phyloP scores from a whole-genome alignment of 2,329 filamentous ascomycete species.

The Alternaria sp. region DNA sequence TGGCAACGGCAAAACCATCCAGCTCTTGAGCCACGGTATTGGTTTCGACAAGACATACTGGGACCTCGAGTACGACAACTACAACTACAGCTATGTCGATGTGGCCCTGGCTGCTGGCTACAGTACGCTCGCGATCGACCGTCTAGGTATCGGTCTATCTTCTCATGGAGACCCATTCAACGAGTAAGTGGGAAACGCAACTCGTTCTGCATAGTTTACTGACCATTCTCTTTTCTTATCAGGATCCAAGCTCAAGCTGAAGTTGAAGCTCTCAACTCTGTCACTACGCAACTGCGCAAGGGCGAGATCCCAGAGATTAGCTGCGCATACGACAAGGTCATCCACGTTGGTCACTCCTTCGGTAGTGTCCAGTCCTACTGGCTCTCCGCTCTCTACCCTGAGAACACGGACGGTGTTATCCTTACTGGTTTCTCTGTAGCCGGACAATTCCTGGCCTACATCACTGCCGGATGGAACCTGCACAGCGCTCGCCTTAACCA shows the following conservation, averaged over 20 bases:
- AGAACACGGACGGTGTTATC: constrained; percentile 65
- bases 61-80: constrained; percentile 65
- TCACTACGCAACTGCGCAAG: constrained; percentile 61
- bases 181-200: constrained; percentile 42
- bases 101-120: constrained; percentile 64
- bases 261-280: constrained; percentile 63
- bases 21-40: constrained; percentile 64
- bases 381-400: constrained; percentile 62
- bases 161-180: constrained; percentile 66
- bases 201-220: not conserved
- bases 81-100: constrained; percentile 70
- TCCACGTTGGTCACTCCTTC: constrained; percentile 72
- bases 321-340: constrained; percentile 53
- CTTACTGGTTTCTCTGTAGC: constrained; percentile 68
- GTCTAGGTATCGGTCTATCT: constrained; percentile 67
- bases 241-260: constrained; percentile 65
- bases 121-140: constrained; percentile 68
- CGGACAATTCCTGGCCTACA: constrained; percentile 53
- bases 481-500: constrained; percentile 55
- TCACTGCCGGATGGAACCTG: constrained; percentile 59
- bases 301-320: constrained; percentile 57
- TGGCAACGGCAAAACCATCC: constrained; percentile 46
- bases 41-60: constrained; percentile 68
- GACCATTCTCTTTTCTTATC: not conserved
- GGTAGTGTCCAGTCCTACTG: constrained; percentile 67